Evolutionary conservation across 495 filamentous ascomycete species (phyloP), one percentile per base, ranked within the genome.

Genomic region (Xylaria cubensis): DNA sequence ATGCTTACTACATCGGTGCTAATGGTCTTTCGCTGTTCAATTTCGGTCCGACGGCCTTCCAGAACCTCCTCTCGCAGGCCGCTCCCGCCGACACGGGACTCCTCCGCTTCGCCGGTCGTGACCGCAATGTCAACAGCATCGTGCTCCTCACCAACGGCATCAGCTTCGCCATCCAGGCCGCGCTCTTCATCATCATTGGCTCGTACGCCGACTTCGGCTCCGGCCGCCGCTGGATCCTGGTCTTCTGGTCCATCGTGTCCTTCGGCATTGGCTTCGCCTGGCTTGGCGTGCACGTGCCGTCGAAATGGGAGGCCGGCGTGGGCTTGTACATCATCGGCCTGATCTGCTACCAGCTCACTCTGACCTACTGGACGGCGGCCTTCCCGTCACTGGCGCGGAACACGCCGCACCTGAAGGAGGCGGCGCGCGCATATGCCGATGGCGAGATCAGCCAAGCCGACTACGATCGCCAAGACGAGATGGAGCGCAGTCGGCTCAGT

Each of bases 1-100:
- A 92, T 78, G 79, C 83, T 77, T 92, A 90, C 75, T 92, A 92
- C 72, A 88, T 91, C 64, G 90, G 90, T 36, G 90, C 91, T 74
- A 91, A 91, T 78, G 90, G 90, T 8, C 77, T 92, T 44, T 86
- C 88, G 3, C 81, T 92, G 9, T 92, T 91, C 84, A 92, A 92
- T 75, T 92, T 91, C 74, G 90, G 87, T 4, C 90, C 90, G 9
- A 91, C 90, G 4, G 88, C 88, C 29, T 90, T 90, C 66, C 90
- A 92, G 72, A 91, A 91, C 70, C 78, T 91, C 29, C 76, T 92
- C 4, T 87, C 80, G 51, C 86, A 90, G 79, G 88, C 88, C 9
- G 88, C 87, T 1, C 84, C 84, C 17, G 51, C 1, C 2, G 80
- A 85, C 58, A 79, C 81, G 46, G 84, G 79, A 2, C 78, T 84